phyloP scores from a whole-genome alignment of 2,329 filamentous ascomycete species.

The Tolypocladium amazonense region DNA sequence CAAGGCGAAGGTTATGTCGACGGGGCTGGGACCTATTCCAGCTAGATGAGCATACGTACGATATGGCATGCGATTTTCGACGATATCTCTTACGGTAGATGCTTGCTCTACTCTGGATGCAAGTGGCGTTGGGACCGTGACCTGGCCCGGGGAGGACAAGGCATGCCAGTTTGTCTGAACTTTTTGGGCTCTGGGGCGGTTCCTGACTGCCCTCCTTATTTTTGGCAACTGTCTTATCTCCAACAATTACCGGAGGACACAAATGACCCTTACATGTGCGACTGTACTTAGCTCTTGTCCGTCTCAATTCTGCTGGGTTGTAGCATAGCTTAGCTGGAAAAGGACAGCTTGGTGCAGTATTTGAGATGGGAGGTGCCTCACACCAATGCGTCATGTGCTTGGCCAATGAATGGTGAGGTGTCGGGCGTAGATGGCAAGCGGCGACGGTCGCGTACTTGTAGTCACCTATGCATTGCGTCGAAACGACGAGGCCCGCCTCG shows the following conservation, averaged over 20 bases:
- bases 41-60: constrained; percentile 23
- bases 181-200: not conserved
- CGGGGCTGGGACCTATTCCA: constrained; percentile 13
- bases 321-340: constrained; percentile 22
- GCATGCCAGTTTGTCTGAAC: constrained; percentile 2
- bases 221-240: constrained; percentile 1
- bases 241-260: not conserved
- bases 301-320: constrained; percentile 23
- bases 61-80: constrained; percentile 28
- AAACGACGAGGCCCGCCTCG: not conserved
- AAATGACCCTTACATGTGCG: constrained; percentile 16
- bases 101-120: constrained; percentile 12
- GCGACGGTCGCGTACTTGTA: not conserved
- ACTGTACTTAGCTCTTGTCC: constrained; percentile 21
- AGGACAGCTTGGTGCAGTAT: constrained; percentile 23
- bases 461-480: not conserved
- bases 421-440: not conserved
- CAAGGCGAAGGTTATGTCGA: constrained; percentile 11
- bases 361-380: constrained; percentile 20
- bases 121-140: not conserved
- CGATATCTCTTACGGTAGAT: constrained; percentile 27
- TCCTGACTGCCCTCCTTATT: not conserved
- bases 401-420: not conserved
- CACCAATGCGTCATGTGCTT: constrained; percentile 1
- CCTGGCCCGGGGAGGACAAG: not conserved